These are phyloP conservation scores for Solanum microdontum DNA, from an alignment of 257 asterid species.

Conservation along the genomic window DNA sequence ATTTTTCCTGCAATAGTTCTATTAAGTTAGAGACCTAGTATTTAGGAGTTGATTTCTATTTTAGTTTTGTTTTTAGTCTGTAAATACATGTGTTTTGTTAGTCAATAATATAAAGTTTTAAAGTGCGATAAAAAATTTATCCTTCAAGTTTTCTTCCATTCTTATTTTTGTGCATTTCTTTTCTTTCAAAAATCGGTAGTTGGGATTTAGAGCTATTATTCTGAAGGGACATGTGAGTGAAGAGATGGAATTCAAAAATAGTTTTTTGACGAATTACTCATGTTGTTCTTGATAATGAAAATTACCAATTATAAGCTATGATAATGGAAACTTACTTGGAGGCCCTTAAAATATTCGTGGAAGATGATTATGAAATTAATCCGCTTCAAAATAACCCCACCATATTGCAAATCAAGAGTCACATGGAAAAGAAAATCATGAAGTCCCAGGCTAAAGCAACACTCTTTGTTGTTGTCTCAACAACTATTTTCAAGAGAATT, in stretches of 20 bases:
- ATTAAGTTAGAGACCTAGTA: background rate
- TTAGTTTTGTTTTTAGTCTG: background rate
- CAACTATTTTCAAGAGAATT: background rate
- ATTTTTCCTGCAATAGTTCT: background rate
- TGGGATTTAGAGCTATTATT: background rate
- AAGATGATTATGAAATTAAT: background rate
- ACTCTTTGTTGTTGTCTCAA: background rate
- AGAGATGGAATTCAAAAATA: background rate
- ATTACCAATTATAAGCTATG: background rate
- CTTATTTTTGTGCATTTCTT: background rate
- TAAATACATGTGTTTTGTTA: background rate
- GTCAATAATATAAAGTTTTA: no score
- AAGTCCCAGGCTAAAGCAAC: background rate
- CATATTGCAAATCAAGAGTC: background rate
- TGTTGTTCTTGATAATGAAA: background rate
- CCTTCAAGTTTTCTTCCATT: background rate
- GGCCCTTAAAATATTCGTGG: background rate
- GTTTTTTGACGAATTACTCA: background rate
- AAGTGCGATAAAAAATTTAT: no score
- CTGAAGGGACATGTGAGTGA: background rate
- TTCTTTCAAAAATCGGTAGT: background rate
- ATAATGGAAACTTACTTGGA: background rate
- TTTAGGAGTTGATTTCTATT: no score
- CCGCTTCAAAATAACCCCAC: background rate
- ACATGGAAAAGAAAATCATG: background rate